These are phyloP conservation scores for Bacidia rubella DNA, from an alignment of 495 filamentous ascomycete genomes.

Conservation along the genomic window DNA sequence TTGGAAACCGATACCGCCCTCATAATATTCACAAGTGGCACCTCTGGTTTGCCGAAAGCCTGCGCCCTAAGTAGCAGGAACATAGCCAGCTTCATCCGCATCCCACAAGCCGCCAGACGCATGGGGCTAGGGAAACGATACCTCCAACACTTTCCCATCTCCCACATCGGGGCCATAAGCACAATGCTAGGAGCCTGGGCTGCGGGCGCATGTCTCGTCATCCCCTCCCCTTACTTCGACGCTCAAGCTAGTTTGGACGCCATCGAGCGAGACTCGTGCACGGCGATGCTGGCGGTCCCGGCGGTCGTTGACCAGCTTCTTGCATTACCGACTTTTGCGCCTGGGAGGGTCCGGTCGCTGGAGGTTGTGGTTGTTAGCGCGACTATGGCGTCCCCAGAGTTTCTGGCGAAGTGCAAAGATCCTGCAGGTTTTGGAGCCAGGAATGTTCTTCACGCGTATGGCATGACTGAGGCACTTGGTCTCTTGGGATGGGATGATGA, in stretches of 20 bases:
- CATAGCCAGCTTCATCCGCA: too few relatives aligned
- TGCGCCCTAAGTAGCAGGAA: conserved; percentile 23
- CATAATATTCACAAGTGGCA: conserved; percentile 33
- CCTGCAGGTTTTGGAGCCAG: too few relatives aligned
- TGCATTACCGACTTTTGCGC: conserved; percentile 14
- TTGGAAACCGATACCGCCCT: conserved; percentile 10
- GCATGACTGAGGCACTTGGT: conserved; percentile 31
- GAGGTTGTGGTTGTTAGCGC: conserved; percentile 21
- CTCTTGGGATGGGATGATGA: conserved; percentile 17
- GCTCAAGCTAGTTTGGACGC: conserved; percentile 20
- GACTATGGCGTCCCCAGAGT: conserved; percentile 19
- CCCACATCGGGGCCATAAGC: conserved; percentile 27
- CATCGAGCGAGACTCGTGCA: conserved; percentile 21
- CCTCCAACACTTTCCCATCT: conserved; percentile 24
- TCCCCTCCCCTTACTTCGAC: conserved; percentile 23
- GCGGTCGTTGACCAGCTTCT: conserved; percentile 25
- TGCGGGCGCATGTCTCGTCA: conserved; percentile 23
- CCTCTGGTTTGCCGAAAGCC: conserved; percentile 28
- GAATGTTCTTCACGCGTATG: too few relatives aligned
- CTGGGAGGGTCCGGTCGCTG: conserved; percentile 17
- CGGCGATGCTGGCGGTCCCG: conserved; percentile 25
- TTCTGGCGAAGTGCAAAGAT: conserved; percentile 20
- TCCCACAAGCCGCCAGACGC: too few relatives aligned
- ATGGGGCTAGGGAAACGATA: conserved; percentile 15
- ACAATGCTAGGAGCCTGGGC: conserved; percentile 24